Percentiles rank a stretch among this genome's conserved stretches.
Evolutionary conservation across 345 rosid species (phyloP).

Genomic region (Acer campestre): DNA sequence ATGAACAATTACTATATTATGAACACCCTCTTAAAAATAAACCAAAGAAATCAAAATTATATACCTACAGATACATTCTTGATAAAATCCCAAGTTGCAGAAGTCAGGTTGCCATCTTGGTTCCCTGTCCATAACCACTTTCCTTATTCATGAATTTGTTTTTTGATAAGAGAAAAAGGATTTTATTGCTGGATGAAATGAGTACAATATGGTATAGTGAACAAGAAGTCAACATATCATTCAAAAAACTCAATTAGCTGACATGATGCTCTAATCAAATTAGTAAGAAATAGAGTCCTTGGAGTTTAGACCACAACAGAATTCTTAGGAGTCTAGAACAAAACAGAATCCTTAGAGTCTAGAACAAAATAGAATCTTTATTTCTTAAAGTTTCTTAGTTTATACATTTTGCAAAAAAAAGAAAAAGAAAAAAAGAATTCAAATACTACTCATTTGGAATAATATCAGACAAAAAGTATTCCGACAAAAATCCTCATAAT

Average conservation of each 20-base stretch:
- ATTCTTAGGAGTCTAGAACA: background rate
- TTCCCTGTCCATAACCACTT: slow-evolving; percentile 43
- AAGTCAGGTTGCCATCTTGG: slow-evolving; percentile 42
- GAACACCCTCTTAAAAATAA: slow-evolving; percentile 1
- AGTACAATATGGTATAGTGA: background rate
- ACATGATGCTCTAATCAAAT: background rate
- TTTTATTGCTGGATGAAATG: background rate
- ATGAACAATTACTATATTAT: slow-evolving; percentile 21
- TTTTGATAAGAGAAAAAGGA: background rate
- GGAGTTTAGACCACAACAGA: background rate
- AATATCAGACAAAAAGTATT: background rate
- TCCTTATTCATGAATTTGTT: background rate
- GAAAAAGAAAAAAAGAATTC: background rate
- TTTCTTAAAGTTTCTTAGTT: slow-evolving; percentile 5
- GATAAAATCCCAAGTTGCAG: slow-evolving; percentile 67
- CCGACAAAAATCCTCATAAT: background rate
- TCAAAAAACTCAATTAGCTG: background rate
- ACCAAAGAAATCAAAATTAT: slow-evolving; percentile 21
- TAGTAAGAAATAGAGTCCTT: background rate
- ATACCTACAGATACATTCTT: slow-evolving; percentile 69
- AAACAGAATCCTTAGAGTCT: too few species aligned
- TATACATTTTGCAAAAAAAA: background rate
- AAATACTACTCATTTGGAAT: background rate
- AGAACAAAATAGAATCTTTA: background rate
- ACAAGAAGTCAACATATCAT: background rate